Conservation (phyloP, 78 protist species). For the Dictyostelium citrinum region DNA sequence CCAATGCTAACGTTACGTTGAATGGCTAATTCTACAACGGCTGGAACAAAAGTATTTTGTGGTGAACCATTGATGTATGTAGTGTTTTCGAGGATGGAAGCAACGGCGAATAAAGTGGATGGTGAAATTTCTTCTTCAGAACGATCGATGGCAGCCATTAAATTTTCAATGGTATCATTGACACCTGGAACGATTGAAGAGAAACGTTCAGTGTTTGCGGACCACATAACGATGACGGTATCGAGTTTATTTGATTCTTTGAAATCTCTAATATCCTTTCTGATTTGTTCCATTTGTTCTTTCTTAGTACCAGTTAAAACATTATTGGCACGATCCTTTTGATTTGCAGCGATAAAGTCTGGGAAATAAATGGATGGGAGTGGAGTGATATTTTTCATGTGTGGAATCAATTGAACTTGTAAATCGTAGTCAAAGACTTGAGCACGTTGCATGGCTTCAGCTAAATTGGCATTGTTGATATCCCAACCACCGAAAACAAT, state of each 20-base stretch:
- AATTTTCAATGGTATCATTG: conserved; percentile 95
- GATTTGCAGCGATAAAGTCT: conserved; percentile 99
- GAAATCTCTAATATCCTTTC: conserved; percentile 97
- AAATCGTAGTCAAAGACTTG: conserved; percentile 94
- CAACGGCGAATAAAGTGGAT: conserved; percentile 97
- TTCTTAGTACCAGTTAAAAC: conserved; percentile 91
- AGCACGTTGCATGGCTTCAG: conserved; percentile 97
- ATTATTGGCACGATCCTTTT: conserved; percentile 97
- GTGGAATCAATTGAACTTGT: conserved; percentile 92
- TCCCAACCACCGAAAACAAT: conserved; percentile 99
- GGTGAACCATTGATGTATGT: conserved; percentile 99
- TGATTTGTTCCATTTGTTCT: conserved; percentile 93
- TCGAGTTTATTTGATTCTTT: conserved; percentile 92
- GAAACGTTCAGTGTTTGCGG: conserved; percentile 99
- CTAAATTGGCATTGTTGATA: conserved; percentile 91
- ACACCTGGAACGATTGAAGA: conserved; percentile 89
- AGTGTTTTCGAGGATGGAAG: conserved; percentile 92
- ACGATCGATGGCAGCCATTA: conserved; percentile 84
- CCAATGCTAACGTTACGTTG: conserved; percentile 89
- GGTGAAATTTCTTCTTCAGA: conserved; percentile 94
- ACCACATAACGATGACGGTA: conserved; percentile 96
- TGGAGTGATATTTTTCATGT: conserved; percentile 92
- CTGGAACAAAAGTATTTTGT: conserved; percentile 99
- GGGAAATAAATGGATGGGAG: conserved; percentile 97
- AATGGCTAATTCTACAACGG: conserved; percentile 95